Evolutionary conservation across 2,329 filamentous ascomycete genomes (phyloP).

Genomic region (Ophiocordyceps camponoti-rufipedis): DNA sequence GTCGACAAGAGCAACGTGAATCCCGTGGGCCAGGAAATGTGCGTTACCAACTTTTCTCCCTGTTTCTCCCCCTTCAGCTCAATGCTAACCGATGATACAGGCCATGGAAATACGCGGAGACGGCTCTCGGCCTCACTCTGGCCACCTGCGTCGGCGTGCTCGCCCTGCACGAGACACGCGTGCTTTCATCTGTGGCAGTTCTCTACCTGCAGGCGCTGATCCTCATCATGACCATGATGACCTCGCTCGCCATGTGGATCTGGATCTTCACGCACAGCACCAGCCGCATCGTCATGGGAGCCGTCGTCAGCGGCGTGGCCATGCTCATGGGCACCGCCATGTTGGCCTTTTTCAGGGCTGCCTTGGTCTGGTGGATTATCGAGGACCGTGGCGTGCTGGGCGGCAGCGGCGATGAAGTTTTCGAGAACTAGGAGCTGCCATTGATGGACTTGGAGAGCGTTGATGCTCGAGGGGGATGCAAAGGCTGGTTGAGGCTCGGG

Average conservation of each 20-base stretch:
- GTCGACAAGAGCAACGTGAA: not conserved
- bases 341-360: constrained; percentile 11
- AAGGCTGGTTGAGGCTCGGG: not conserved
- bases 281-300: constrained; percentile 7
- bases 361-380: constrained; percentile 10
- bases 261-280: constrained; percentile 7
- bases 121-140: constrained; percentile 5
- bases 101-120: constrained; percentile 9
- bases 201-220: constrained; percentile 11
- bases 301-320: constrained; percentile 9
- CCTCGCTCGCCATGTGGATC: constrained; percentile 7
- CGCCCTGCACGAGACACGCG: constrained; percentile 8
- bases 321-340: constrained; percentile 10
- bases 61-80: too few species aligned
- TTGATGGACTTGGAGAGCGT: not conserved
- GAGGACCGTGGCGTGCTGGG: constrained; percentile 1
- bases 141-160: constrained; percentile 9
- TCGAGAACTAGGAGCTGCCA: not conserved
- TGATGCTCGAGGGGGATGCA: not conserved
- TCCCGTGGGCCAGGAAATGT: not conserved
- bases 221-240: constrained; percentile 6
- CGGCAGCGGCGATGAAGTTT: not conserved
- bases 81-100: constrained; percentile 3
- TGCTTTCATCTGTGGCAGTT: constrained; percentile 9
- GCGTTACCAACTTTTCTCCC: not conserved